These are phyloP conservation scores for Ceratobasidium sp. DNA, from an alignment of 1,284 basidiomycete genomes.

Conservation along the genomic window DNA sequence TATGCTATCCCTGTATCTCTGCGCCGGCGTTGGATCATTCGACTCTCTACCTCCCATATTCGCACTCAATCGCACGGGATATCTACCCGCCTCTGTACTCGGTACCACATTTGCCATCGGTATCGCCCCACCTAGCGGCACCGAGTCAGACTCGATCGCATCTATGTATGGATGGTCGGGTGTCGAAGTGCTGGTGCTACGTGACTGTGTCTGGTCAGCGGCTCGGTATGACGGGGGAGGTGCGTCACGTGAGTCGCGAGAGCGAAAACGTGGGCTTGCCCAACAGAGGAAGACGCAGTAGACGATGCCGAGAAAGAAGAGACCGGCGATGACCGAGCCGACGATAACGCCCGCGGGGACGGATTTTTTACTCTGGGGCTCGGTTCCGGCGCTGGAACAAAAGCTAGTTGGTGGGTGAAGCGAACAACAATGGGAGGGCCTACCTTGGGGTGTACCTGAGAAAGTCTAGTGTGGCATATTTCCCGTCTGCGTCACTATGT, in stretches of 20 bases:
- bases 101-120: not conserved
- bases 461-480: constrained; percentile 32
- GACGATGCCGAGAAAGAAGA: constrained; percentile 21
- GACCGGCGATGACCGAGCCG: constrained; percentile 10
- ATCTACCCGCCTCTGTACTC: not conserved
- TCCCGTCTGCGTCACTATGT: constrained; percentile 14
- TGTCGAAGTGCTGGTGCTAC: not conserved
- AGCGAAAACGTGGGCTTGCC: not conserved
- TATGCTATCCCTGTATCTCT: constrained; percentile 21
- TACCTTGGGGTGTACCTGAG: constrained; percentile 21
- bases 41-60: not conserved
- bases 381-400: constrained; percentile 3
- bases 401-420: not conserved
- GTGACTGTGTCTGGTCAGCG: not conserved
- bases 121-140: not conserved
- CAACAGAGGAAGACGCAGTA: constrained; percentile 1
- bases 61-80: not conserved
- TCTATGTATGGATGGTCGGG: not conserved
- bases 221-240: constrained; percentile 6
- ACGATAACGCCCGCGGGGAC: constrained; percentile 7
- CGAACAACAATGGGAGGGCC: not conserved
- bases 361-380: not conserved
- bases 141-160: not conserved
- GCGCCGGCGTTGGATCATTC: constrained; percentile 12
- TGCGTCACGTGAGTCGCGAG: not conserved